Percentiles rank a stretch among this genome's conserved stretches.
Conservation (phyloP, 257 asterid species). For the Craterostigma plantagineum region DNA sequence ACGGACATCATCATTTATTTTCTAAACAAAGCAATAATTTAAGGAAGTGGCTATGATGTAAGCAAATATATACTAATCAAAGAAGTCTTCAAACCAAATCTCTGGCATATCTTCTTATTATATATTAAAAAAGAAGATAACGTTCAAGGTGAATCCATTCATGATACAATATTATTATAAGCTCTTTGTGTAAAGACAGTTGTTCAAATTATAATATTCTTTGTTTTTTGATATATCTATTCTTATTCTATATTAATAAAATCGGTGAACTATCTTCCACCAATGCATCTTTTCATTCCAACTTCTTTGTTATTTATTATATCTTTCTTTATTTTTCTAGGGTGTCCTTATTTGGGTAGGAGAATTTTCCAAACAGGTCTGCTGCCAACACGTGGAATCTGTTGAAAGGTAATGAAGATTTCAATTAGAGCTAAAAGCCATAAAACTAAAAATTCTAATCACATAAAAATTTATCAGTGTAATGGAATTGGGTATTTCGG, state of each 20-base stretch:
- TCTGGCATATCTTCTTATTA: conserved; percentile 60
- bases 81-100: conserved; percentile 32
- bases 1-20: no score
- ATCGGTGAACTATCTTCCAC: conserved; percentile 40
- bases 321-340: conserved; percentile 22
- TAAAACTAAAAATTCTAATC: no score
- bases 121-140: conserved; percentile 27
- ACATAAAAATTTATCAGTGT: no score
- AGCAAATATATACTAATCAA: conserved; percentile 21
- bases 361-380: conserved; percentile 31
- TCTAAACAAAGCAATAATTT: conserved; percentile 45
- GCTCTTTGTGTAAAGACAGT: conserved; percentile 45
- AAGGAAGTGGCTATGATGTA: conserved; percentile 47
- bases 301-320: conserved; percentile 32
- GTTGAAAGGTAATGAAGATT: background rate
- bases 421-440: no score
- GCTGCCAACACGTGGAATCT: conserved; percentile 14
- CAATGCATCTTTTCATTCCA: conserved; percentile 19
- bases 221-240: no score
- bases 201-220: conserved; percentile 20
- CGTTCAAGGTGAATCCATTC: conserved; percentile 47
- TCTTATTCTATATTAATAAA: conserved; percentile 1
- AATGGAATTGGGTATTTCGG: no score
- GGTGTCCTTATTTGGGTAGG: background rate
- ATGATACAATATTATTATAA: conserved; percentile 25